Base-by-base conservation (phyloP, 306 rosid genomes). In the Cucurbita pepo region DNA sequence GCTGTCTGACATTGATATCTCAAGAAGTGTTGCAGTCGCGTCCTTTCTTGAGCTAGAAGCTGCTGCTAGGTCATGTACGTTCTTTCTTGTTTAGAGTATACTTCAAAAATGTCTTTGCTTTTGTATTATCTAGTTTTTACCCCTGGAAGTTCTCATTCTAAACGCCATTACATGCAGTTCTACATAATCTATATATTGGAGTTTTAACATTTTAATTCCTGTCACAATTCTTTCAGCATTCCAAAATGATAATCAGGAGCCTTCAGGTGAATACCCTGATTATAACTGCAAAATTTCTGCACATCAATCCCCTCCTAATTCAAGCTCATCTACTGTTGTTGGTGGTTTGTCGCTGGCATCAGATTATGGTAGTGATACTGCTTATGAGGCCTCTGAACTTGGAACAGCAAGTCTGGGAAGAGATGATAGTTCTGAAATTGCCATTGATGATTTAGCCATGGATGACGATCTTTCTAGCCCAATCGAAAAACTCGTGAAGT, bases 21-120 rank as follows among this genome's bases (percentile, higher is more conserved):
- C 99, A 82, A 89, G 99, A 84, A 89, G 99, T 43, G 83, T 89
- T 83, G 86, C 82, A 25, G 97, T 91, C 79, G 99, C 97, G 13
- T 89, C 99, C 19, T 95, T 95, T 85, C 90, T 95, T 43, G 99
- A 91, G 82, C 90, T 95, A 69, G 99, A 95, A 85, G 91, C 89
- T 76, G 96, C 97, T 74, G 99, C 99, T 79, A 91, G 99, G 83
- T 85, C 92, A 78, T 85, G 99, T 95, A 95, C 71, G 97, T 85
- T 76, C 80, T 87, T 48, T 78, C 80, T 79, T 53, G 71, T 77
- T 52, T 63, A 75, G 58, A 55, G 52, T 87, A 72, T 71, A 25
- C 72, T 75, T 19, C 47, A 21, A 64, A 34, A 41, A 67, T 30
- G 37, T 71, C 41, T 82, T 84, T 34, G 18, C n/a, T 21, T 59